phyloP scores from a whole-genome alignment of 345 rosid genomes.

The Arabidopsis arenosa region DNA sequence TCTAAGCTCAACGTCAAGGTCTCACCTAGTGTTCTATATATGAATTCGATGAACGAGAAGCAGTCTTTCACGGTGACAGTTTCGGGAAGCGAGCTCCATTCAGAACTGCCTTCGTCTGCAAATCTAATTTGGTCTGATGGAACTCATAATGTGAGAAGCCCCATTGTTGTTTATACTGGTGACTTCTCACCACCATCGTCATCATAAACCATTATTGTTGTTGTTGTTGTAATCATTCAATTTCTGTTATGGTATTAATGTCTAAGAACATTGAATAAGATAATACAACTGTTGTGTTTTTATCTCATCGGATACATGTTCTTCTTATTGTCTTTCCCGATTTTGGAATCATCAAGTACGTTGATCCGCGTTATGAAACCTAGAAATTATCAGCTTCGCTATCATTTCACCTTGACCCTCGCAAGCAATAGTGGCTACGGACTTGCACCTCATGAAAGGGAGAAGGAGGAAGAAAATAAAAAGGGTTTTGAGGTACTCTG shows the following conservation, averaged over 20 bases:
- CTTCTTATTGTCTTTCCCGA: not conserved
- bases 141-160: conserved; percentile 45
- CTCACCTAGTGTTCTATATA: conserved; percentile 45
- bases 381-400: no score
- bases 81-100: conserved; percentile 11
- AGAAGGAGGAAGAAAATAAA: no score
- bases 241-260: not conserved
- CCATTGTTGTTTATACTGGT: conserved; percentile 38
- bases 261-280: not conserved
- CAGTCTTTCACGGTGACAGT: conserved; percentile 53
- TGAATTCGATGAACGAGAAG: conserved; percentile 47
- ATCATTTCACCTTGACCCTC: no score
- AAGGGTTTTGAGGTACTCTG: no score
- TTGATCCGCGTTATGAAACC: no score
- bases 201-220: not conserved
- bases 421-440: no score
- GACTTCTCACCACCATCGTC: conserved; percentile 3
- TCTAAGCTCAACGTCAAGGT: conserved; percentile 43
- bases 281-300: not conserved
- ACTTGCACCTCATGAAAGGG: no score
- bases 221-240: not conserved
- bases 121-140: conserved; percentile 48
- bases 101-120: conserved; percentile 33
- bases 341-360: no score
- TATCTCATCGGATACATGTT: not conserved